Evolutionary conservation across 164 flowering plant species (phyloP), one percentile per base, ranked within the genome.

Genomic region (Malania oleifera): DNA sequence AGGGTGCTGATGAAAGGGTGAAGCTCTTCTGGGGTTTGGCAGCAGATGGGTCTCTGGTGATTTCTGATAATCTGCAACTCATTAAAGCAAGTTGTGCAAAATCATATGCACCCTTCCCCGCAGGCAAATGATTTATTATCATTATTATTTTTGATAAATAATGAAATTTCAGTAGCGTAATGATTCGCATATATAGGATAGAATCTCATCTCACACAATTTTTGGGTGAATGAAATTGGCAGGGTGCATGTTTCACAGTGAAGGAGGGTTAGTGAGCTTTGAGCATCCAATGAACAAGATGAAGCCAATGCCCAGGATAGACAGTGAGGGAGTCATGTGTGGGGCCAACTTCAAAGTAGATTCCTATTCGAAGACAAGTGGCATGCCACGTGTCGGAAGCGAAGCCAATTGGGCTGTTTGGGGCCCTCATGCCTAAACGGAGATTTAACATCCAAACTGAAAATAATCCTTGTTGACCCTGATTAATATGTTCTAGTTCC

Each of bases 91-190:
- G 89, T 39, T 90, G 97, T 70, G 84, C 80, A 10, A 87, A 84
- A 49, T 85, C 97, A 1, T 83, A 74, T 63, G 97, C 92, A 5
- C 82, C 95, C 26, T 90, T 90, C 45, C 97, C 97, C 7, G 28
- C 62, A 61, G 93, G 93, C 83, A 74, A 50, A 15, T 18, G 50
- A 3, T 25, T 40, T 39, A 10, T 14, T 47, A 28, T 15, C 46
- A 17, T 0, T 40, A 0, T 15, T 11, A 14, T 11, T 2, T 9
- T 31, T 44, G 8, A 44, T 17, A 5, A 20, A 44, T 17, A 20
- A 13, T 5, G 48, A 20, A 20, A 5, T 5, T 5, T 44, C 5
- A 14, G 23, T 44, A 3, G 15, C 22, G 15, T 9, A 31, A 31
- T n/a, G n/a, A n/a, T n/a, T n/a, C n/a, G n/a, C n/a, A n/a, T n/a